Conservation (phyloP, 176 grass and related monocot species). For the Cymbopogon citratus region DNA sequence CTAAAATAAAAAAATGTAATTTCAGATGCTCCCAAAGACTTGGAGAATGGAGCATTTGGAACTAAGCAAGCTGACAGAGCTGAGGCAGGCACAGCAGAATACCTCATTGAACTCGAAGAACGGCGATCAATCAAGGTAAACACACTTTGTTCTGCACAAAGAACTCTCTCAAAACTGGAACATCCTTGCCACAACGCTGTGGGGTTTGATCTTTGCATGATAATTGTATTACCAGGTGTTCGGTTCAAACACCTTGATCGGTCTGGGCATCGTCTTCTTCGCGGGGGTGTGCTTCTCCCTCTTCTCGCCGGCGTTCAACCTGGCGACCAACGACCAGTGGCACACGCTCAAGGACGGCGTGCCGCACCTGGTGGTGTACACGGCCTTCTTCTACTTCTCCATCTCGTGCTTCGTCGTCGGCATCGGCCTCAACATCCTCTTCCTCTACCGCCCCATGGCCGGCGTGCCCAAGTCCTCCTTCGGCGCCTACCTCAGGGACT, state of each 20-base stretch:
- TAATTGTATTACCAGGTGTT: constrained; percentile 23
- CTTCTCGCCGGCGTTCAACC: constrained; percentile 91
- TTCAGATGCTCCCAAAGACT: constrained; percentile 45
- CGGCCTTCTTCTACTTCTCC: constrained; percentile 98
- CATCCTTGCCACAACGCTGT: neutral
- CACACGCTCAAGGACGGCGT: constrained; percentile 68
- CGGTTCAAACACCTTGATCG: constrained; percentile 60
- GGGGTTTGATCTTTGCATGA: no score
- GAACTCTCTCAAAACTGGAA: neutral
- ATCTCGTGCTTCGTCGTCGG: constrained; percentile 71
- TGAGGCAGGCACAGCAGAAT: constrained; percentile 82
- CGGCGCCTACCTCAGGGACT: no score
- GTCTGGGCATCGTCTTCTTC: constrained; percentile 85
- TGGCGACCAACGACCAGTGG: constrained; percentile 92
- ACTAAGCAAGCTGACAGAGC: constrained; percentile 36
- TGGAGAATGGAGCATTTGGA: constrained; percentile 46
- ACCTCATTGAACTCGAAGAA: constrained; percentile 64
- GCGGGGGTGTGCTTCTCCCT: constrained; percentile 83
- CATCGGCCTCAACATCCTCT: constrained; percentile 69
- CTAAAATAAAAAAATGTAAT: neutral
- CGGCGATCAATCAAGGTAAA: constrained; percentile 77
- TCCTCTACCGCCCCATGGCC: constrained; percentile 42
- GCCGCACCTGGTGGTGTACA: constrained; percentile 85
- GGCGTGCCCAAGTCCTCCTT: neutral
- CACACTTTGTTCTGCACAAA: neutral